Evolutionary conservation across 169 alveolate species (phyloP), one percentile per base, ranked within the genome.

Genomic region (Plasmodium malariae): DNA sequence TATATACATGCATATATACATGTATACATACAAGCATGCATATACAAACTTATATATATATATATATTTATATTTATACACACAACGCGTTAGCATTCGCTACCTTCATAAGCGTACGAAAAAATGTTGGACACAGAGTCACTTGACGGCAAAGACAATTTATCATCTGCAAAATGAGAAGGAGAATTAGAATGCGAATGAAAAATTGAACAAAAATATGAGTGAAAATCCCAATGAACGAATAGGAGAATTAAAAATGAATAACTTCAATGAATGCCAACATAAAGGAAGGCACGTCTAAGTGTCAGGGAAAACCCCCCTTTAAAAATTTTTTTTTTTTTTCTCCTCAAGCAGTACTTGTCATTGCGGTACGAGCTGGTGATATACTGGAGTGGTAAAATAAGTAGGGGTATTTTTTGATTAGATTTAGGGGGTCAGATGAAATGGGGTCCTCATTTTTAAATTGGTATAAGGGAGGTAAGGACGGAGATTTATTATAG

Each of bases 61-160:
- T 71, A 51, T 3, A 1, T 7, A 4, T 0, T 5, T 21, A 3
- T 5, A 14, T 43, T 12, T 0, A 32, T 11, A 4, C 5, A 65
- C 24, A 3, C 2, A 3, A 1, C 17, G 6, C 1, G 0, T 11
- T 7, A 17, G 6, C 30, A 24, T 12, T 28, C n/a, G 3, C 62
- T 76, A 76, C 88, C 88, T 76, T 76, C 88, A n/a, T 76, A 76
- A 49, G 36, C 88, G 67, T 76, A 76, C 7, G 88, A 63, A 34
- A 76, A 65, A 21, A 63, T 28, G 21, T 76, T 43, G 63, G 88
- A 37, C 43, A 51, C 65, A 19, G 71, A 32, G 19, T 76, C 74
- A 26, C 55, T 73, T 19, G 88, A 76, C 26, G 48, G 54, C 5
- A 76, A 19, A 3, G 88, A 76, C 12, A 40, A 37, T 48, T 59